Conservation (phyloP, 495 filamentous ascomycete species). For the Aspergillus mulundensis region DNA sequence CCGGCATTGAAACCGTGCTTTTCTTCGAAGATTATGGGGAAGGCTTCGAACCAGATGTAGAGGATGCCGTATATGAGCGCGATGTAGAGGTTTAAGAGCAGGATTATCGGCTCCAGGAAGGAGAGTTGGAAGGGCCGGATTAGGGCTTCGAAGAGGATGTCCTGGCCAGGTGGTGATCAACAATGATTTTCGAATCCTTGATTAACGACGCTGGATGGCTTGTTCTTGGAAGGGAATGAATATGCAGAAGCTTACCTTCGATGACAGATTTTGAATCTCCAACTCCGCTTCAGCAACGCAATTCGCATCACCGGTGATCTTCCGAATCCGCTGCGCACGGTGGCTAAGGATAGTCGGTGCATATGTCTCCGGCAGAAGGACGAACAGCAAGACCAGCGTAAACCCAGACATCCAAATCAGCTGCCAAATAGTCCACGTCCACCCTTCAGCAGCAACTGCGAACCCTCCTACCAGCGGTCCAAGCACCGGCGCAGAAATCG, state of each 20-base stretch:
- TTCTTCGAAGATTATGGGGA: conserved; percentile 48
- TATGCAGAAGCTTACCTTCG: too few species aligned
- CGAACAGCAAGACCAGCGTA: conserved; percentile 44
- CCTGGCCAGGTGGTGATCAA: too few species aligned
- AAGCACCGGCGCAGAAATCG: conserved; percentile 38
- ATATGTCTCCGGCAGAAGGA: conserved; percentile 55
- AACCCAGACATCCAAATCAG: conserved; percentile 44
- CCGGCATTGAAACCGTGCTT: conserved; percentile 48
- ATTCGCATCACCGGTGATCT: conserved; percentile 28
- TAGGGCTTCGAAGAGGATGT: conserved; percentile 36
- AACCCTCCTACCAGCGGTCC: conserved; percentile 44
- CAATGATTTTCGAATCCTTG: too few species aligned
- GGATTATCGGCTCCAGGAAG: conserved; percentile 47
- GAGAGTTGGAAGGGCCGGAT: conserved; percentile 41
- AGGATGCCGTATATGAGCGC: conserved; percentile 51
- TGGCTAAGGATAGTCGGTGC: conserved; percentile 53
- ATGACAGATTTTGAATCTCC: too few species aligned
- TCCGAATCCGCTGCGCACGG: conserved; percentile 48
- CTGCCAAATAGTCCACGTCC: conserved; percentile 48
- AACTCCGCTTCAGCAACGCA: conserved; percentile 35
- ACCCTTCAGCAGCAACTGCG: conserved; percentile 33
- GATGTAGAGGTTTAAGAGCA: conserved; percentile 51
- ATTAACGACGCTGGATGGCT: too few species aligned
- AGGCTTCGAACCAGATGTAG: conserved; percentile 57
- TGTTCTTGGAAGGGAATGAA: too few species aligned